A percentile compares a stretch with the other conserved stretches of the same genome.
These are phyloP conservation scores for Phytophthora megakarya DNA, from an alignment of 352 stramenopile species.

Conservation along the genomic window DNA sequence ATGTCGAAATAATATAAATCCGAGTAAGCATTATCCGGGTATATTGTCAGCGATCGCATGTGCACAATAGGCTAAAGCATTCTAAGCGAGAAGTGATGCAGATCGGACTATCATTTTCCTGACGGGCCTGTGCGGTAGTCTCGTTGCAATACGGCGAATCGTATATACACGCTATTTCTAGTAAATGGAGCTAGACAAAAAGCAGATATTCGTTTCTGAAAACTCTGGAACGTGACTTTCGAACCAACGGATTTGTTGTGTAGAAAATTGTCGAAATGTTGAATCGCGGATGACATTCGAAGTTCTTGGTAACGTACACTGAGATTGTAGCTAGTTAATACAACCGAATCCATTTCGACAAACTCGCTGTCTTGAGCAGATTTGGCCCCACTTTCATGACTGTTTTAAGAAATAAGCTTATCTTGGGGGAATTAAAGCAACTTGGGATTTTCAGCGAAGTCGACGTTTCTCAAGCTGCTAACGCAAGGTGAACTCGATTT, in stretches of 20 bases:
- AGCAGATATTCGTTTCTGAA: constrained; percentile 3
- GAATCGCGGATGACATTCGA: neutral
- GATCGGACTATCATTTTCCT: neutral
- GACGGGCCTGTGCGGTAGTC: neutral
- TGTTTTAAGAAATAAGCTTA: too few species aligned
- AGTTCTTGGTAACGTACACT: constrained; percentile 3
- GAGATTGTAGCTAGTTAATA: constrained; percentile 2
- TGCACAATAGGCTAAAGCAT: neutral
- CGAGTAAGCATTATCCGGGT: too few species aligned
- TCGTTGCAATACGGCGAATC: constrained; percentile 17
- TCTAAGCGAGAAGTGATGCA: neutral
- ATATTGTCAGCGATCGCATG: too few species aligned
- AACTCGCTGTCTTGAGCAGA: neutral
- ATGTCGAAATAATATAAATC: too few species aligned
- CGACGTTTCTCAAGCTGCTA: too few species aligned
- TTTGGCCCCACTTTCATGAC: neutral
- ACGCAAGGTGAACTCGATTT: too few species aligned
- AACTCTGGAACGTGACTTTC: neutral
- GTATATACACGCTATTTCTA: constrained; percentile 8
- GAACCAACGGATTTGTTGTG: neutral
- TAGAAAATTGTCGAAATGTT: constrained; percentile 9
- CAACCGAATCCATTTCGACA: neutral
- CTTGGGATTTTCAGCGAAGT: too few species aligned
- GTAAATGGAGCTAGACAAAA: constrained; percentile 8
- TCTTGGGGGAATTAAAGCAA: too few species aligned